Evolutionary conservation across 2,329 filamentous ascomycete species (phyloP).

Genomic region (Pseudogymnoascus sp.): DNA sequence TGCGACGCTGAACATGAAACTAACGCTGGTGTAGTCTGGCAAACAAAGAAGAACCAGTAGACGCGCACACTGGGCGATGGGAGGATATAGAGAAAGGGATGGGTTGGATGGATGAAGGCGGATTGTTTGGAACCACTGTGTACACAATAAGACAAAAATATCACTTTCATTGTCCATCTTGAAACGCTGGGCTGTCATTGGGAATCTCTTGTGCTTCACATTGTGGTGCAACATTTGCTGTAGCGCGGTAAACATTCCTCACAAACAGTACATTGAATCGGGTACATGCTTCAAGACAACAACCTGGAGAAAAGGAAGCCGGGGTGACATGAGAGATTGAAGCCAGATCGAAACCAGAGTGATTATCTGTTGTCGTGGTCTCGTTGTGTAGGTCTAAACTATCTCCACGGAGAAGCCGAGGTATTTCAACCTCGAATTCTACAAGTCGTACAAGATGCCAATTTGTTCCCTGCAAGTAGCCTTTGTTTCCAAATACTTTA

Average conservation of each 20-base stretch:
- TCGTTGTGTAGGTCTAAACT: background rate
- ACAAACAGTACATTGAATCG: background rate
- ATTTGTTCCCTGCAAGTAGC: background rate
- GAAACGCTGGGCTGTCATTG: background rate
- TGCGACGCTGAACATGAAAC: background rate
- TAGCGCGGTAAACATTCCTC: background rate
- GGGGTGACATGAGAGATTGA: background rate
- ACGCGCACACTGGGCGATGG: background rate
- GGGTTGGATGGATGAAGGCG: slow-evolving; percentile 7
- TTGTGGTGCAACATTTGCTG: background rate
- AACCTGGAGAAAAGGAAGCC: background rate
- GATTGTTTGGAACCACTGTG: slow-evolving; percentile 9
- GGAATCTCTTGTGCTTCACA: background rate
- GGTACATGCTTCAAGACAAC: background rate
- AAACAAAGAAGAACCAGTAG: slow-evolving; percentile 32
- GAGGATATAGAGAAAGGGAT: background rate
- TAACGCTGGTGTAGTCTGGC: slow-evolving; percentile 27
- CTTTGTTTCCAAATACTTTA: background rate
- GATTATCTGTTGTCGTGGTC: background rate
- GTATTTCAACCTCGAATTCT: background rate
- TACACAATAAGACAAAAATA: slow-evolving; percentile 10
- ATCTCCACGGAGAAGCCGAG: background rate
- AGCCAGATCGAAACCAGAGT: background rate
- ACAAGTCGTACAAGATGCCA: background rate
- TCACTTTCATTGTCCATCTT: slow-evolving; percentile 4